Conservation (phyloP, 169 alveolate genomes). For the Perkinsus olseni region DNA sequence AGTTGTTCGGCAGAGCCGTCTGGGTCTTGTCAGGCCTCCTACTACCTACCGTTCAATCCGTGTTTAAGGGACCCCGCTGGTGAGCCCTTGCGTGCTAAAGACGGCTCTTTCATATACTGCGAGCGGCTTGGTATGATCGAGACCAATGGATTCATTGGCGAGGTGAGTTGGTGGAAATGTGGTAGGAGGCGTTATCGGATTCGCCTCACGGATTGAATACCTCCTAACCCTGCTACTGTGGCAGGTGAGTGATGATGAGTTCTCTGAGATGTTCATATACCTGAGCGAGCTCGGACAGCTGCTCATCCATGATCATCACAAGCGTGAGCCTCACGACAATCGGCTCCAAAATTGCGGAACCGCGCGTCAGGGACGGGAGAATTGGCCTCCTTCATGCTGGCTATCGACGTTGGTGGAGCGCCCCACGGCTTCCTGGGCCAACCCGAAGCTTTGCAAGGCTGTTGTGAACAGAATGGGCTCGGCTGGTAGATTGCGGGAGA, state of each 20-base stretch:
- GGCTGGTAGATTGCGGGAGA: not conserved
- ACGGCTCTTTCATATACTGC: not conserved
- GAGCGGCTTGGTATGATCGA: not conserved
- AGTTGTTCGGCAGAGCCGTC: too few species aligned
- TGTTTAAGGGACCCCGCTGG: not conserved
- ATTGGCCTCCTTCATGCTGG: not conserved
- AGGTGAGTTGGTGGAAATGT: not conserved
- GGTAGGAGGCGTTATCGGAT: not conserved
- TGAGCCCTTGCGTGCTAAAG: not conserved
- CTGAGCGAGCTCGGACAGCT: conserved; percentile 1
- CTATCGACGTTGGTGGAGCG: not conserved
- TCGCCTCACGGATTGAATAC: not conserved
- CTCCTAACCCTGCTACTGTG: not conserved
- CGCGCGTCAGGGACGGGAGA: not conserved
- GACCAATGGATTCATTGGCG: not conserved
- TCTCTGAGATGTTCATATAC: not conserved
- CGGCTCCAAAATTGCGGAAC: not conserved
- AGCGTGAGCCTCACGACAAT: not conserved
- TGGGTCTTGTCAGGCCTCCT: not conserved
- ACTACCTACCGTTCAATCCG: not conserved
- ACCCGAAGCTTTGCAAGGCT: not conserved
- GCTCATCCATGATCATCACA: not conserved
- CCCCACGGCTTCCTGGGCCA: not conserved
- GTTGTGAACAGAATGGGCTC: not conserved
- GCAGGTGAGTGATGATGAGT: not conserved